These are phyloP conservation scores for Neckera pumila DNA, from an alignment of 225 moss, liverwort and hornwort genomes.

Conservation along the genomic window DNA sequence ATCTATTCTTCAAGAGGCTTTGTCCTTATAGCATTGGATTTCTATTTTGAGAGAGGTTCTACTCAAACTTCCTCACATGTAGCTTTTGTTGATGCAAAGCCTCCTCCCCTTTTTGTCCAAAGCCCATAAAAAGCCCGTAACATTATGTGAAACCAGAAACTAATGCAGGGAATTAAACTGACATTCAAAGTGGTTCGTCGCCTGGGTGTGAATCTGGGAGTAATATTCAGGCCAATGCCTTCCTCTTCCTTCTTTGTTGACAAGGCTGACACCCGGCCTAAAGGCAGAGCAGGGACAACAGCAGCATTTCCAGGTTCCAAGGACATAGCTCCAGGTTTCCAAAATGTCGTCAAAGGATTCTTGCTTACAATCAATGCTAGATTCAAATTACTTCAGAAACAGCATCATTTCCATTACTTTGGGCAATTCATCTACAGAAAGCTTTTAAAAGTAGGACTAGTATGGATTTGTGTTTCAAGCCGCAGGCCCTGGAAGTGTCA, in stretches of 20 bases:
- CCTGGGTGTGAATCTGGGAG: background rate
- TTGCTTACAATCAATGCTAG: background rate
- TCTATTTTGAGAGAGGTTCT: background rate
- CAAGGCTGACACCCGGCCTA: background rate
- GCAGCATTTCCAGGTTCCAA: background rate
- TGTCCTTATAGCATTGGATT: background rate
- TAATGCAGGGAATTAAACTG: background rate
- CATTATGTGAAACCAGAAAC: background rate
- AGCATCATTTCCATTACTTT: background rate
- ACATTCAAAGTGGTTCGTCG: slow-evolving; percentile 1
- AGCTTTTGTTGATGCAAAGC: background rate
- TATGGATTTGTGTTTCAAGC: too few species aligned
- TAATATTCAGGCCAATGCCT: background rate
- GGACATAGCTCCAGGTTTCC: background rate
- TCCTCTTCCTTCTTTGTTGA: background rate
- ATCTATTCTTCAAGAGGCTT: background rate
- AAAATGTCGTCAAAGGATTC: background rate
- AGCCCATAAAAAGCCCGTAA: background rate
- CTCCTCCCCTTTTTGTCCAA: background rate
- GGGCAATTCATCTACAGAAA: background rate
- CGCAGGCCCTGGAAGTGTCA: background rate
- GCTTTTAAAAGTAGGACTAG: background rate
- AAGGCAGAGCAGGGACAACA: background rate
- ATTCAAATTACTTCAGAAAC: background rate
- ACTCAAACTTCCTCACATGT: background rate